phyloP scores from a whole-genome alignment of 2,329 filamentous ascomycete genomes.

The Xylariaceae sp. region DNA sequence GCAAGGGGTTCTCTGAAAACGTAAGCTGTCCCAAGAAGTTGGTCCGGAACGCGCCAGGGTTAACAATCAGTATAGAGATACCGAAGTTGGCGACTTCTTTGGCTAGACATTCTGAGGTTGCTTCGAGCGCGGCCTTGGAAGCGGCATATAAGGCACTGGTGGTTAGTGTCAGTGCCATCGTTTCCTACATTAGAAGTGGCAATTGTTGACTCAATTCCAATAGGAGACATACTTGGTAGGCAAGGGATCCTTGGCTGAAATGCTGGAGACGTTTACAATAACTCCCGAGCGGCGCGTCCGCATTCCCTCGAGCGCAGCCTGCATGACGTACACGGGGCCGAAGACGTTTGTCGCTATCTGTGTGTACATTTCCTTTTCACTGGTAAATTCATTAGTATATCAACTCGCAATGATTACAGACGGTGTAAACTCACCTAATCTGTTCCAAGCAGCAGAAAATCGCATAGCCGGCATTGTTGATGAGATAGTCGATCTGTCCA shows the following conservation, averaged over 20 bases:
- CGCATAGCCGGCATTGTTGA: conserved; percentile 31
- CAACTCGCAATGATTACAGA: too few species aligned
- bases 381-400: background rate
- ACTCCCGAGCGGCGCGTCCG: conserved; percentile 25
- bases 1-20: conserved; percentile 11
- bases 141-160: conserved; percentile 23
- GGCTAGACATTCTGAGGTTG: conserved; percentile 34
- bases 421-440: conserved; percentile 19
- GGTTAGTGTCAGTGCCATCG: background rate
- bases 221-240: conserved; percentile 15
- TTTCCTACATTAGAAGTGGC: background rate
- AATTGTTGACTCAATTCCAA: background rate
- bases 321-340: conserved; percentile 28
- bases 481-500: conserved; percentile 29
- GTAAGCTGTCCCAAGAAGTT: conserved; percentile 33
- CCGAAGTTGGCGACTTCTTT: conserved; percentile 34
- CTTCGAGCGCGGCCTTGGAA: conserved; percentile 40
- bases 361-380: conserved; percentile 24
- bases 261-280: conserved; percentile 30
- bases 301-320: conserved; percentile 29
- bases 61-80: conserved; percentile 37
- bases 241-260: conserved; percentile 25
- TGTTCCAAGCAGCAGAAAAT: conserved; percentile 24
- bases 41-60: conserved; percentile 40
- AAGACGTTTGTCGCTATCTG: conserved; percentile 31